phyloP scores from a whole-genome alignment of 805 yeast genomes.

The Myxozyma melibiosi region DNA sequence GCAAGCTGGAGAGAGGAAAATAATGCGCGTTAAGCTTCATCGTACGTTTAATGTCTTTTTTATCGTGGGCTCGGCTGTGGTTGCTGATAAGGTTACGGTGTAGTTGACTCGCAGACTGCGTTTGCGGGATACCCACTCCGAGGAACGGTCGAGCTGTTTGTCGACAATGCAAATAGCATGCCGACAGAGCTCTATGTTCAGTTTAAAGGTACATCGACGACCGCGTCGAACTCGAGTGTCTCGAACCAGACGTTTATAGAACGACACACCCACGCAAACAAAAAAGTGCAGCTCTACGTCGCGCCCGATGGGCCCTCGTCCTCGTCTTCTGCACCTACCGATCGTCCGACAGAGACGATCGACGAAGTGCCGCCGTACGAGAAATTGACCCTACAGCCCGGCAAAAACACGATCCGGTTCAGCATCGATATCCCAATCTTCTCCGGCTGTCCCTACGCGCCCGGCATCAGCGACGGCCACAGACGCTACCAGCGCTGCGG shows the following conservation, averaged over 20 bases:
- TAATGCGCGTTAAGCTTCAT: conserved; percentile 1
- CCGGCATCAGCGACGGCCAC: not conserved
- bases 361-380: conserved; percentile 7
- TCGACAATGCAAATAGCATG: conserved; percentile 9
- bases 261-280: conserved; percentile 10
- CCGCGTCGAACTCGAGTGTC: not conserved
- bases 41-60: not conserved
- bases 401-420: conserved; percentile 2
- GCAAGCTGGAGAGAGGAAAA: no score
- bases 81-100: not conserved
- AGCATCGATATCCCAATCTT: conserved; percentile 13
- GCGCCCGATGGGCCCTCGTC: not conserved
- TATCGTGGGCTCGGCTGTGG: not conserved
- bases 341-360: not conserved
- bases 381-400: not conserved
- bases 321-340: not conserved
- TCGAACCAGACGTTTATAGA: not conserved
- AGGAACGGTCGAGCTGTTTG: conserved; percentile 4
- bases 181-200: conserved; percentile 16
- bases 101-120: conserved; percentile 14
- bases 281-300: not conserved
- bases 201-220: conserved; percentile 17
- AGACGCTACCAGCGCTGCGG: conserved; percentile 1
- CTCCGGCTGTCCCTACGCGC: conserved; percentile 10
- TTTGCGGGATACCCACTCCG: conserved; percentile 12